Conservation (phyloP, 1,284 basidiomycete genomes). For the Trichosporon sp. region DNA sequence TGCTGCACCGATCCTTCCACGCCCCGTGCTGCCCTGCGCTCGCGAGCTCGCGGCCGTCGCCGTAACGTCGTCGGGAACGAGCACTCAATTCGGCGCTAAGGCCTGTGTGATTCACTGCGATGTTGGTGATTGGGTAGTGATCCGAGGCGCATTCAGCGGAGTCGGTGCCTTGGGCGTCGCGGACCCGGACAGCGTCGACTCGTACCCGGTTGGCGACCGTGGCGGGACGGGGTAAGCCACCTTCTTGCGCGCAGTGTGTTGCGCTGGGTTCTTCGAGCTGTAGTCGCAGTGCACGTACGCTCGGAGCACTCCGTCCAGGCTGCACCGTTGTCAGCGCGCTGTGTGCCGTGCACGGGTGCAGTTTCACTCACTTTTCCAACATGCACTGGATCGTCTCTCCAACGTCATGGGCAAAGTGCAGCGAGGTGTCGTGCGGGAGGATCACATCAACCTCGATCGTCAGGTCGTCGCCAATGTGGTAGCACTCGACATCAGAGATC, state of each 20-base stretch:
- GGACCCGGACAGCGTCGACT: slow-evolving; percentile 6
- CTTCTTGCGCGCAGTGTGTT: slow-evolving; percentile 12
- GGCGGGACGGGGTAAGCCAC: slow-evolving; percentile 10
- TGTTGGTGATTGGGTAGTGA: not conserved
- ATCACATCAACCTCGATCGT: slow-evolving; percentile 53
- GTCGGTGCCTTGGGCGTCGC: slow-evolving; percentile 12
- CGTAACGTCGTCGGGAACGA: not conserved
- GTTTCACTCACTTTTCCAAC: slow-evolving; percentile 34
- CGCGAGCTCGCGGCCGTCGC: not conserved
- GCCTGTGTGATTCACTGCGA: not conserved
- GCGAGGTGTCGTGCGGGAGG: slow-evolving; percentile 47
- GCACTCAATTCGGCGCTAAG: not conserved
- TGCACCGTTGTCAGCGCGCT: slow-evolving; percentile 15
- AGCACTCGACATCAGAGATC: slow-evolving; percentile 48
- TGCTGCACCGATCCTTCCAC: not conserved
- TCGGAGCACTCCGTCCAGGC: slow-evolving; percentile 49
- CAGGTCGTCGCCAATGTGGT: slow-evolving; percentile 51
- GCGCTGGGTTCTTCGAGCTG: slow-evolving; percentile 36
- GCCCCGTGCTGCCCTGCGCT: not conserved
- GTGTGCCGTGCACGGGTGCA: slow-evolving; percentile 13
- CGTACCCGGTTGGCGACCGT: not conserved
- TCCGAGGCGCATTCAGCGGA: not conserved
- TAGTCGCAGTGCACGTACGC: slow-evolving; percentile 51
- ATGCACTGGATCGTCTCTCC: slow-evolving; percentile 51
- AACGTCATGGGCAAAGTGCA: slow-evolving; percentile 52